Conservation (phyloP, 495 filamentous ascomycete species). For the Podospora didyma region DNA sequence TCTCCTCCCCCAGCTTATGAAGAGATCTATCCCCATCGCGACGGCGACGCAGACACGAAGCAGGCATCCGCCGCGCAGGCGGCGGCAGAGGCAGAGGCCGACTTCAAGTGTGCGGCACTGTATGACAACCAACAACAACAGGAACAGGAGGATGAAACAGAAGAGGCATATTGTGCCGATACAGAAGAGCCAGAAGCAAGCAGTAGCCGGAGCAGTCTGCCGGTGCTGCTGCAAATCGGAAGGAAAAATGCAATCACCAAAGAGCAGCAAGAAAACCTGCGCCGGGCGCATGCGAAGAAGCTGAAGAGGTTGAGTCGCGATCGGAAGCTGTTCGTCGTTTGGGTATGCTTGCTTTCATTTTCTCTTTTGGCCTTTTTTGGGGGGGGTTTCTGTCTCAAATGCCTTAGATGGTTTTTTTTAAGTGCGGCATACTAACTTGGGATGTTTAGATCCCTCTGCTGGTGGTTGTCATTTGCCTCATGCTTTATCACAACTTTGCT, state of each 20-base stretch:
- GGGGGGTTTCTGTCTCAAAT: constrained; percentile 12
- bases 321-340: constrained; percentile 78
- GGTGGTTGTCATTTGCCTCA: constrained; percentile 17
- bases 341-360: constrained; percentile 51
- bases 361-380: neutral
- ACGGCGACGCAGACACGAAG: constrained; percentile 46
- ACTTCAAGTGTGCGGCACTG: constrained; percentile 60
- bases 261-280: constrained; percentile 69
- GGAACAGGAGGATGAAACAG: neutral
- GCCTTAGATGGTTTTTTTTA: no score
- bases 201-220: constrained; percentile 12
- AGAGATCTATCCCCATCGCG: constrained; percentile 63
- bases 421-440: no score
- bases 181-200: neutral
- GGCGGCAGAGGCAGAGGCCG: constrained; percentile 59
- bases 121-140: constrained; percentile 34
- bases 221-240: constrained; percentile 48
- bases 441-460: constrained; percentile 35
- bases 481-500: constrained; percentile 15
- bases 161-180: neutral
- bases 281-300: constrained; percentile 66
- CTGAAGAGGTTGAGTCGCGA: constrained; percentile 72
- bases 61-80: constrained; percentile 58
- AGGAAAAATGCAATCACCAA: constrained; percentile 54
- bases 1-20: constrained; percentile 72